Base-by-base conservation (phyloP, 352 stramenopile species). In the Pythium chondricola region DNA sequence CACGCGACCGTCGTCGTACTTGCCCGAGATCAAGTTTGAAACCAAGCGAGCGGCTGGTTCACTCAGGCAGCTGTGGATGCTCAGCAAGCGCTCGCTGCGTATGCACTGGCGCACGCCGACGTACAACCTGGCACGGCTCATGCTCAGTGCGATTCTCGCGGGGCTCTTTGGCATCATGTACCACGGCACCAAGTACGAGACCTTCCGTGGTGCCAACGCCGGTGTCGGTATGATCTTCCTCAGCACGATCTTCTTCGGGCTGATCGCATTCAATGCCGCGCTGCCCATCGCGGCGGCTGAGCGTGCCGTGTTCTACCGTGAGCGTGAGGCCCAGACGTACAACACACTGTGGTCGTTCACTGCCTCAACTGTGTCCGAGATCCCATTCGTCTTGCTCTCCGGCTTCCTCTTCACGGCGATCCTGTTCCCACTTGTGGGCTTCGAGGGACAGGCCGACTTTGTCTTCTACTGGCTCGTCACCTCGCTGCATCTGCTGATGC, bases 221-320 rank as follows among this genome's bases (percentile, higher is more conserved):
- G 74, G 69, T n/a, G 48, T 96, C 11, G 78, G 82, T 48, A 70
- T 94, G 9, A 85, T 96, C 36, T 97, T 94, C 64, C 57, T 88
- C 2, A 81, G 72, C 17, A 81, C 85, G 9, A 38, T 92, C 44
- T 97, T 97, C 53, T 67, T 90, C 25, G 71, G 72, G 5, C 65
- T 90, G 20, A 82, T 85, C 22, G 66, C 67, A 29, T 75, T 92
- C 36, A 68, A 88, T 27, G 74, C 57, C 3, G 69, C 81, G 0
- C 36, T 95, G 7, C 68, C 80, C 14, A 55, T 93, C 7, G 76
- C 88, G 31, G 58, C 78, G 43, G 63, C 65, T 26, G 80, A 95
- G 54, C 66, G 88, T 18, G 78, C 77, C 21, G 74, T 83, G 39
- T 97, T 83, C 43, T 67, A 67, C 43, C 48, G 59, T n/a, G 59